Evolutionary conservation across 331 rosid genomes (phyloP).

Genomic region (Quercus lobata): DNA sequence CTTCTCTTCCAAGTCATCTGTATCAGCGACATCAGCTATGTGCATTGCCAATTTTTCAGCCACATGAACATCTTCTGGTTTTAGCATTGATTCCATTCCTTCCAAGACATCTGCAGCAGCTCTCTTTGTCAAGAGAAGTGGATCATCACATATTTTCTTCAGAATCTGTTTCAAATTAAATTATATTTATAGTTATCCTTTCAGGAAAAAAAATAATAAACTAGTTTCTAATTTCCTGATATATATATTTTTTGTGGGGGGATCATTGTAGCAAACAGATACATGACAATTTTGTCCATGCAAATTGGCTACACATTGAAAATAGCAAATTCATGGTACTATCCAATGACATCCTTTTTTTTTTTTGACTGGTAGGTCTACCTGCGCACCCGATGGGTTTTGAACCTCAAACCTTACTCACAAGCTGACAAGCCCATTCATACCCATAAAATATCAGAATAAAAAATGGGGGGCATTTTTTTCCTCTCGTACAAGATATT

Average conservation of each 20-base stretch:
- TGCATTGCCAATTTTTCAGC: conserved; percentile 85
- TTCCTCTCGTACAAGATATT: too few relatives aligned
- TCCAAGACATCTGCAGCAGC: conserved; percentile 94
- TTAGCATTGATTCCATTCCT: conserved; percentile 73
- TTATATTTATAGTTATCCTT: not conserved
- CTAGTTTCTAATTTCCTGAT: not conserved
- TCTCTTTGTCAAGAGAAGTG: conserved; percentile 84
- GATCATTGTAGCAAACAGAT: not conserved
- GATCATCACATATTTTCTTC: conserved; percentile 95
- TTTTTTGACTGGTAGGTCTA: too few relatives aligned
- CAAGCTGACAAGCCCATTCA: too few relatives aligned
- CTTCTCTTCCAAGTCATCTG: conserved; percentile 52
- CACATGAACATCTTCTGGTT: conserved; percentile 66
- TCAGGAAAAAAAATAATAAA: not conserved
- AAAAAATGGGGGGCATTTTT: too few relatives aligned
- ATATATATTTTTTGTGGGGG: not conserved
- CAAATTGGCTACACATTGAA: not conserved
- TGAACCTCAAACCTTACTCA: too few relatives aligned
- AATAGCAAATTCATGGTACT: not conserved
- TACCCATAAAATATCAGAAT: too few relatives aligned
- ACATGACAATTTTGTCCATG: not conserved
- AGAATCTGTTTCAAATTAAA: conserved; percentile 54
- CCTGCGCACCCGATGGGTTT: too few relatives aligned
- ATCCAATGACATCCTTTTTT: not conserved
- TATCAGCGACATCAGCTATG: conserved; percentile 76